Conservation (phyloP, 768 basidiomycete genomes). For the Myochromella boudieri region DNA sequence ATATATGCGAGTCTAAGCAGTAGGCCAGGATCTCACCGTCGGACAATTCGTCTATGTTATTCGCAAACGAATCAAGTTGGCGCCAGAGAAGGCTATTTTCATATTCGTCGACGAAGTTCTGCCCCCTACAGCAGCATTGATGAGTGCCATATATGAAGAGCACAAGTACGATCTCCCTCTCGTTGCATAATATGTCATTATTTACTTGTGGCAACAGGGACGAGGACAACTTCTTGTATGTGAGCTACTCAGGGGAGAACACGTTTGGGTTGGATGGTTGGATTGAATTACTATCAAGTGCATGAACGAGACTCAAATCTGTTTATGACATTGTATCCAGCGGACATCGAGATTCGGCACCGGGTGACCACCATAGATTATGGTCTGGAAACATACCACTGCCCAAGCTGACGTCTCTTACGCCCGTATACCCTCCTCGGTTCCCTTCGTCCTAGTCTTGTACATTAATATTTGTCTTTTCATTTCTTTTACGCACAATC, state of each 20-base stretch:
- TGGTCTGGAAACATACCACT: conserved; percentile 8
- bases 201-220: conserved; percentile 64
- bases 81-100: conserved; percentile 99
- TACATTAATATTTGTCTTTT: conserved; percentile 23
- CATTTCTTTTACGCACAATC: conserved; percentile 16
- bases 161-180: conserved; percentile 76
- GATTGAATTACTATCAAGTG: conserved; percentile 46
- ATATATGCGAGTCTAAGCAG: neutral
- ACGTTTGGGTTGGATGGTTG: conserved; percentile 72
- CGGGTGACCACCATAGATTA: conserved; percentile 15
- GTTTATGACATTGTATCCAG: conserved; percentile 18
- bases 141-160: conserved; percentile 99
- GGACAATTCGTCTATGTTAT: conserved; percentile 99
- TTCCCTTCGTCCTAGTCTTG: conserved; percentile 17
- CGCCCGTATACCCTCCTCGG: conserved; percentile 19
- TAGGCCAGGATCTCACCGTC: conserved; percentile 93
- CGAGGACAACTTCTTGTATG: conserved; percentile 98
- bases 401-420: conserved; percentile 10
- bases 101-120: conserved; percentile 99
- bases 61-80: conserved; percentile 99
- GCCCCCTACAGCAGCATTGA: conserved; percentile 95
- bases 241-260: conserved; percentile 98
- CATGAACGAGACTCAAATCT: conserved; percentile 27
- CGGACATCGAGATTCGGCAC: conserved; percentile 19
- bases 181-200: conserved; percentile 7